Evolutionary conservation across 169 alveolate genomes (phyloP).

Genomic region (Cryptosporidium ubiquitum): DNA sequence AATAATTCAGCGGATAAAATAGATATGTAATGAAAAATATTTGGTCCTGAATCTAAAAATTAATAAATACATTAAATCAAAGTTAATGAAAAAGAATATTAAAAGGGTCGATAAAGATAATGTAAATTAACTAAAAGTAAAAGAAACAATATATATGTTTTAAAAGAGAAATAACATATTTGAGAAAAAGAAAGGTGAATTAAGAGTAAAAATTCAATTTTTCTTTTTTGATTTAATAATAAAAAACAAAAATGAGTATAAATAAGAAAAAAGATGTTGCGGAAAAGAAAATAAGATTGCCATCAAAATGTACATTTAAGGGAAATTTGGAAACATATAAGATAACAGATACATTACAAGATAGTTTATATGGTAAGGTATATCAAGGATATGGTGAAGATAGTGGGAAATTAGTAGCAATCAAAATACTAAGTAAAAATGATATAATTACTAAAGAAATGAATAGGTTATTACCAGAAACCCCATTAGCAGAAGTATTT

Average conservation of each 20-base stretch:
- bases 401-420: slow-evolving; percentile 51
- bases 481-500: slow-evolving; percentile 79
- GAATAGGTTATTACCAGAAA: slow-evolving; percentile 74
- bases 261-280: neutral
- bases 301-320: neutral
- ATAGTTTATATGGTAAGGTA: slow-evolving; percentile 52
- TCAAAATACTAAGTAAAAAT: slow-evolving; percentile 34
- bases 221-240: neutral
- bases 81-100: too few relatives aligned
- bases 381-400: slow-evolving; percentile 49
- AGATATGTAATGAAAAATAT: neutral
- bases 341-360: slow-evolving; percentile 34
- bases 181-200: neutral
- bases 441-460: slow-evolving; percentile 43
- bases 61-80: too few relatives aligned
- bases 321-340: slow-evolving; percentile 60
- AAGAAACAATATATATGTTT: neutral
- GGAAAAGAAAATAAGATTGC: neutral
- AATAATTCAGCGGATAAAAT: neutral
- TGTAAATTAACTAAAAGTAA: neutral
- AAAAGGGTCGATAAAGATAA: too few relatives aligned
- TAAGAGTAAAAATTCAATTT: too few relatives aligned
- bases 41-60: neutral
- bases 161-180: neutral
- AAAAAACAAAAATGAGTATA: neutral